Base-by-base conservation (phyloP, 2,329 filamentous ascomycete genomes). In the Colletotrichum orchidophilum region DNA sequence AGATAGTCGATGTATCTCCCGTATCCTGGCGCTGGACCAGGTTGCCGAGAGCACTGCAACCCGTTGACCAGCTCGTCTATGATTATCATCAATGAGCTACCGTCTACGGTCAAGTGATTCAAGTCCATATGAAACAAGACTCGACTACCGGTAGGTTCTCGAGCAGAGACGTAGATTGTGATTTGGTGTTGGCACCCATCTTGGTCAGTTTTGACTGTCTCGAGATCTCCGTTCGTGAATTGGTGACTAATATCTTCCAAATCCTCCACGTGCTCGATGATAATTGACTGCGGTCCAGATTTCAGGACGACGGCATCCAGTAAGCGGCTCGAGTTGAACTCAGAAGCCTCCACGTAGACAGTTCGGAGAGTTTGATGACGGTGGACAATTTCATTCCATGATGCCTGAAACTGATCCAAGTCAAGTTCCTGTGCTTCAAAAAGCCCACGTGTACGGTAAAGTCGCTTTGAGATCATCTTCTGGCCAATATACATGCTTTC, bases 401-500 rank as follows among this genome's bases (percentile, higher is more conserved):
- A 27, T 1, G 15, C 31, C 15, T 50, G 42, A 13, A 71, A 71
- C 1, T 8, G n/a, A 12, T 46, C 13, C 18, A 63, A 8, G 2
- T 72, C 35, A 2, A 72, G 33, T 1, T 11, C n/a, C 2, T 35
- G 31, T 1, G 42, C 26, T 26, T 58, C 50, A n/a, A 71, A 67
- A 3, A 71, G 58, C 1, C 68, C 63, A 7, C 65, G 60, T 7
- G 65, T 74, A 18, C 80, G 73, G 52, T 82, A 82, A 5, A 74
- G 75, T 3, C 75, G 76, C 7, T 70, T n/a, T 4, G 74, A 63
- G 27, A 75, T 75, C 42, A 72, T 63, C 12, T 62, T 71, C 21
- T 80, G 75, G 9, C 82, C 75, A 2, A 81, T 76, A 35, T 84
- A 74, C 1, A 84, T 76, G 2, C 79, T 80, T n/a, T 79, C 78